A percentile compares a stretch with the other conserved stretches of the same genome.
phyloP scores from a whole-genome alignment of 768 basidiomycete genomes.

The Trichaptum fuscoviolaceum region DNA sequence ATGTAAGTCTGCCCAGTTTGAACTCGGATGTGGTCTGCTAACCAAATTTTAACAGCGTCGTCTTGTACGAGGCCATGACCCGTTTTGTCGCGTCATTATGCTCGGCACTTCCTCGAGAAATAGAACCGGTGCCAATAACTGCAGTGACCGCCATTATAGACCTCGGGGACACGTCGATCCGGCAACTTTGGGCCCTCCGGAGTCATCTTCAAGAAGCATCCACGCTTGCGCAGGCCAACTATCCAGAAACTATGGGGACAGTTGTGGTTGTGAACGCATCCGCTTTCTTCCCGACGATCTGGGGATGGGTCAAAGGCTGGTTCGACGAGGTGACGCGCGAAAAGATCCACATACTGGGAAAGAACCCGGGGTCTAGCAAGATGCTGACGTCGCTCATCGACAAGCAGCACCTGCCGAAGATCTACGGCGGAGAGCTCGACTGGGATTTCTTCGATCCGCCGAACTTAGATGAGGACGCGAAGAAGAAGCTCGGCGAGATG shows the following conservation, averaged over 20 bases:
- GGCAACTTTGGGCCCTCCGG: conserved; percentile 65
- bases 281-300: conserved; percentile 75
- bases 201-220: conserved; percentile 72
- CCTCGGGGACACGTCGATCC: conserved; percentile 54
- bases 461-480: conserved; percentile 50
- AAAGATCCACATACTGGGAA: conserved; percentile 73
- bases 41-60: conserved; percentile 37
- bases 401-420: conserved; percentile 49
- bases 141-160: conserved; percentile 69
- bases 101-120: conserved; percentile 49
- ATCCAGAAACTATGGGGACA: conserved; percentile 70
- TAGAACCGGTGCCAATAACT: conserved; percentile 48
- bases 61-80: conserved; percentile 60
- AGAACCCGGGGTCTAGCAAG: conserved; percentile 42
- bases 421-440: conserved; percentile 70
- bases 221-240: conserved; percentile 69
- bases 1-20: conserved; percentile 45
- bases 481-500: conserved; percentile 38
- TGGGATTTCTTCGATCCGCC: conserved; percentile 71
- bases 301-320: conserved; percentile 83
- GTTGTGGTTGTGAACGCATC: conserved; percentile 76
- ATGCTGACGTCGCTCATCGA: conserved; percentile 45
- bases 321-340: conserved; percentile 74
- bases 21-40: not conserved
- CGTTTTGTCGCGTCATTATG: conserved; percentile 64